Evolutionary conservation across 2,329 filamentous ascomycete species (phyloP), one percentile per base, ranked within the genome.

Genomic region (Pseudogymnoascus sp.): DNA sequence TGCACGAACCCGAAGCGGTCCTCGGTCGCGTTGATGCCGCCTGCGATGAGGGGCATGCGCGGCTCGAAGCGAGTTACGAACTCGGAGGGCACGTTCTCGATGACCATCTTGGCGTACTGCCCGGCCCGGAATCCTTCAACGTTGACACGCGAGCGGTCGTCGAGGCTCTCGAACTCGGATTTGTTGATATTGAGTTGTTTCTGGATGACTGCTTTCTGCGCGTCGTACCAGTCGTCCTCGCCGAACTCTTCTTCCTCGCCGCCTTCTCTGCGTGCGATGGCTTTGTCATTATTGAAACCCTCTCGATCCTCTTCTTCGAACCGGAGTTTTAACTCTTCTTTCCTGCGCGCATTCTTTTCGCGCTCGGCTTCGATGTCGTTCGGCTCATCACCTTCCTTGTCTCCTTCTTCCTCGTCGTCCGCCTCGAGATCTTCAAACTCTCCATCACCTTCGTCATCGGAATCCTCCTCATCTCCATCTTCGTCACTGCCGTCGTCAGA

Each of bases 261-360:
- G 28, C 82, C 84, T 65, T 90, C 88, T 64, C 83, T 79, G 34
- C 87, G 82, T 9, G 88, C 88, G 57, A 86, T 83, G 26, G 89
- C 85, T 70, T 95, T 95, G 73, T 94, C 90, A 69, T 95, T 95
- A 68, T 89, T 84, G 71, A 96, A 92, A 0, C 94, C 94, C 71
- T 99, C 94, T n/a, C 90, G 83, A 70, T 99, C 94, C 77, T 99
- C 94, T 73, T 97, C 92, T 70, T 99, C 94, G 70, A 99, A 99
- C 1, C 95, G 85, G 58, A 95, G 78, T 71, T 90, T 95, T 59
- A 99, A 82, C 72, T 99, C 94, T 74, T 96, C 94, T 73, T 99
- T 99, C 65, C 89, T 82, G 65, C 85, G 84, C 1, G 94, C 94
- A 68, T 99, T 99, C 73, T 84, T 88, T 66, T 90, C 90, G 66